Evolutionary conservation across 768 basidiomycete genomes (phyloP).

Genomic region (Psilocybe tampanensis): DNA sequence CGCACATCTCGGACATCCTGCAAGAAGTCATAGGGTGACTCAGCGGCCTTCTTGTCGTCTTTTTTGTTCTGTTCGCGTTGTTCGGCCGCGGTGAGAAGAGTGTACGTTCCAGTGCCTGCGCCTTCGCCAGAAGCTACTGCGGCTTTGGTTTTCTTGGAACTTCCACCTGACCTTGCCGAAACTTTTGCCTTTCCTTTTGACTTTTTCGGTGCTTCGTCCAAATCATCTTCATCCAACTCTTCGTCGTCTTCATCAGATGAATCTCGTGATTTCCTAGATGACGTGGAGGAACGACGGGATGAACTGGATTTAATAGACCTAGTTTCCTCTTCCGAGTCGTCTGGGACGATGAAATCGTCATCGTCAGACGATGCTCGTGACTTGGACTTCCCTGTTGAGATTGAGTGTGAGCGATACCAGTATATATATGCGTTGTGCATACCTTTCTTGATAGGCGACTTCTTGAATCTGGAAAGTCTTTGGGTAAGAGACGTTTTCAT

Average conservation of each 20-base stretch:
- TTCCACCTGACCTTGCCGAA: slow-evolving; percentile 29
- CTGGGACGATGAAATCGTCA: slow-evolving; percentile 75
- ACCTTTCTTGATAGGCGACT: slow-evolving; percentile 61
- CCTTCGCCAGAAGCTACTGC: slow-evolving; percentile 21
- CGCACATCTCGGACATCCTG: slow-evolving; percentile 70
- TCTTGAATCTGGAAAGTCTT: slow-evolving; percentile 65
- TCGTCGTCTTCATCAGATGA: slow-evolving; percentile 45
- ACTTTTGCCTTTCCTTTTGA: slow-evolving; percentile 27
- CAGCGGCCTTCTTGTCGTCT: slow-evolving; percentile 77
- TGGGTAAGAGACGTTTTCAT: slow-evolving; percentile 57
- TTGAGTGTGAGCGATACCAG: neutral
- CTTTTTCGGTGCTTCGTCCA: slow-evolving; percentile 29
- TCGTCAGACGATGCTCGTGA: slow-evolving; percentile 48
- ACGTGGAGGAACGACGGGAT: slow-evolving; percentile 50
- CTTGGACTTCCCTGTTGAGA: slow-evolving; percentile 40
- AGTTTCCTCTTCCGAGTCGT: slow-evolving; percentile 61
- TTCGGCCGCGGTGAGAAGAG: slow-evolving; percentile 86
- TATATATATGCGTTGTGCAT: neutral
- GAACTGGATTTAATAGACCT: slow-evolving; percentile 50
- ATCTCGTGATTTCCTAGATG: slow-evolving; percentile 42
- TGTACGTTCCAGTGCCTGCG: slow-evolving; percentile 28
- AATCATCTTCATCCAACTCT: slow-evolving; percentile 30
- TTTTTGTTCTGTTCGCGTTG: slow-evolving; percentile 74
- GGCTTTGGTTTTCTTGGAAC: slow-evolving; percentile 22
- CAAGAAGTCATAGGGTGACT: slow-evolving; percentile 79